phyloP scores from a whole-genome alignment of 2,329 filamentous ascomycete species.

The Hypocreales sp. region DNA sequence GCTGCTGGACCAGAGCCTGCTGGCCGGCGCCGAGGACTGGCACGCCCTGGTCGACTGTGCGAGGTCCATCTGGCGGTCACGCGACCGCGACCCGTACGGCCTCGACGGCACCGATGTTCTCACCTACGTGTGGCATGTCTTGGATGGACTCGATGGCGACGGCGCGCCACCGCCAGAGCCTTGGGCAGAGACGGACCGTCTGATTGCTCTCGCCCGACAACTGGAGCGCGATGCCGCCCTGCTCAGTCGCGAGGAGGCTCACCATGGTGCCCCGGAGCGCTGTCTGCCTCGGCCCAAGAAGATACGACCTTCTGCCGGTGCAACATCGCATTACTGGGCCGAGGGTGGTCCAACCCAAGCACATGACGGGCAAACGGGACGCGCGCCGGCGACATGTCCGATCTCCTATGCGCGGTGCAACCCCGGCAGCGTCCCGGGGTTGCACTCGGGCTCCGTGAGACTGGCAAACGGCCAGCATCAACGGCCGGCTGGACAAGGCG shows the following conservation, averaged over 20 bases:
- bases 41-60: slow-evolving; percentile 18
- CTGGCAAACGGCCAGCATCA: no score
- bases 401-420: no score
- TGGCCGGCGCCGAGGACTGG: slow-evolving; percentile 18
- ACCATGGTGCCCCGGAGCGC: background rate
- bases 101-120: slow-evolving; percentile 19
- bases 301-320: slow-evolving; percentile 1
- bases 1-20: slow-evolving; percentile 15
- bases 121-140: slow-evolving; percentile 13
- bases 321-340: slow-evolving; percentile 14
- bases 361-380: background rate
- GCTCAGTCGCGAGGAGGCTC: background rate
- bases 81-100: slow-evolving; percentile 4
- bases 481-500: no score
- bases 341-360: background rate
- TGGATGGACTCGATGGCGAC: slow-evolving; percentile 4
- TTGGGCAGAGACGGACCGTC: slow-evolving; percentile 20
- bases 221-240: slow-evolving; percentile 10
- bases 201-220: slow-evolving; percentile 15
- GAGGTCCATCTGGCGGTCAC: slow-evolving; percentile 9
- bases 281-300: background rate
- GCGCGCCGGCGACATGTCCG: slow-evolving; percentile 2
- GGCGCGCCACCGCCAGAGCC: slow-evolving; percentile 4
- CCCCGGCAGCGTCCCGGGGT: no score
- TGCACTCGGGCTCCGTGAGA: no score